Percentiles rank a stretch among this genome's conserved stretches.
Evolutionary conservation across 1,284 basidiomycete genomes (phyloP).

Genomic region (Trichosporon inkin): DNA sequence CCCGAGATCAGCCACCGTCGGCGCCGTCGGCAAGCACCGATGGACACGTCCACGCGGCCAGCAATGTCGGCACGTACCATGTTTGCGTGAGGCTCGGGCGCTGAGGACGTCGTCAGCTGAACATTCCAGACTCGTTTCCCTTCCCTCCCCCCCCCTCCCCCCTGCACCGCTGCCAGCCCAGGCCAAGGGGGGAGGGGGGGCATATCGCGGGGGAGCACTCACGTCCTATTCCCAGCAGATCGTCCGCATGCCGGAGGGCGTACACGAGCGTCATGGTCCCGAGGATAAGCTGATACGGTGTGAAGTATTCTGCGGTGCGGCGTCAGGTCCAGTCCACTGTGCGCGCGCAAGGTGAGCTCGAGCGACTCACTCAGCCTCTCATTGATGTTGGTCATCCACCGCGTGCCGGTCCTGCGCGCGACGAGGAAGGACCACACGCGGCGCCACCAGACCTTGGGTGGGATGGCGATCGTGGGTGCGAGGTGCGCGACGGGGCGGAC

Average conservation of each 20-base stretch:
- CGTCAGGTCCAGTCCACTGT: constrained; percentile 11
- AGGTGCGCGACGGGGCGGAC: constrained; percentile 3
- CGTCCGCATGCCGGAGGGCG: constrained; percentile 78
- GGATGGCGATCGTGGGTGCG: not conserved
- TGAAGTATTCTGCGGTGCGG: constrained; percentile 64
- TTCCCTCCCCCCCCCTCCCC: not conserved
- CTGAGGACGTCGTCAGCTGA: constrained; percentile 50
- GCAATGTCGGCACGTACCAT: constrained; percentile 57
- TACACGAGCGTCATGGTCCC: constrained; percentile 81
- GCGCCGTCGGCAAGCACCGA: not conserved
- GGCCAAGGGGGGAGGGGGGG: too few relatives aligned
- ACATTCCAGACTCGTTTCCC: not conserved
- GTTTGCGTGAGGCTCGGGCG: constrained; percentile 86
- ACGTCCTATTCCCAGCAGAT: constrained; percentile 77
- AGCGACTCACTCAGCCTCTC: constrained; percentile 40
- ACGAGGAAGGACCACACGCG: constrained; percentile 34
- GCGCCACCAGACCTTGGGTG: constrained; percentile 19
- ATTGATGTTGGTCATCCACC: constrained; percentile 44
- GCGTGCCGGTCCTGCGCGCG: constrained; percentile 31
- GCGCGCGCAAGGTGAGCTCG: not conserved
- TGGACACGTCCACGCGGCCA: not conserved
- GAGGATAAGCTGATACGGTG: constrained; percentile 90
- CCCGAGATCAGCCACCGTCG: not conserved
- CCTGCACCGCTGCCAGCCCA: too few relatives aligned
- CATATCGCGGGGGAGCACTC: constrained; percentile 40